phyloP scores from a whole-genome alignment of 2,329 filamentous ascomycete species.

The Amphichorda felina region DNA sequence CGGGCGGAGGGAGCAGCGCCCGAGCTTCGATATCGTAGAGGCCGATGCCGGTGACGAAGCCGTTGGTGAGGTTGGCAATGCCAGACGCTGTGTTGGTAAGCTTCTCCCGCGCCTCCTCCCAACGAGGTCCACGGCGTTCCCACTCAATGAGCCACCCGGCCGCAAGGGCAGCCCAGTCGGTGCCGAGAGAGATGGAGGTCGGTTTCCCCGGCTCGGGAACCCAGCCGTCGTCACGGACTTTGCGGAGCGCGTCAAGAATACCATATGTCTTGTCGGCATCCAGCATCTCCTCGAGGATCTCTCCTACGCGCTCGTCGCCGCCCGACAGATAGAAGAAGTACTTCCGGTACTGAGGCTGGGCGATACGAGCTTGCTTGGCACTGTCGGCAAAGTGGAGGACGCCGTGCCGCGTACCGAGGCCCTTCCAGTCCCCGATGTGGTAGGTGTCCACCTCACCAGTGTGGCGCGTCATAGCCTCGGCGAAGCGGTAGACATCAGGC shows the following conservation, averaged over 20 bases:
- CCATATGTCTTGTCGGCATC: slow-evolving; percentile 39
- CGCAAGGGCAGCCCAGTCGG: slow-evolving; percentile 46
- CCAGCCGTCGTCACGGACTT: slow-evolving; percentile 42
- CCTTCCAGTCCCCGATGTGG: slow-evolving; percentile 43
- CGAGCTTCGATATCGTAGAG: slow-evolving; percentile 38
- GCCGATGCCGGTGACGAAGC: slow-evolving; percentile 44
- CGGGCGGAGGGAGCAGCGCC: slow-evolving; percentile 36
- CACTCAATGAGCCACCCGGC: slow-evolving; percentile 47
- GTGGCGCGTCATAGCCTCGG: slow-evolving; percentile 44
- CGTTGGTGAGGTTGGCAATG: slow-evolving; percentile 42
- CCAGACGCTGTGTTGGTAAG: slow-evolving; percentile 34
- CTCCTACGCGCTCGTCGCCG: slow-evolving; percentile 43
- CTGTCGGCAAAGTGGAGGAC: slow-evolving; percentile 51
- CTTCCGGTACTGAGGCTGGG: slow-evolving; percentile 40
- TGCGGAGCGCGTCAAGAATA: slow-evolving; percentile 42
- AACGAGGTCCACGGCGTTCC: slow-evolving; percentile 41
- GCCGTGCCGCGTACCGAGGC: slow-evolving; percentile 49
- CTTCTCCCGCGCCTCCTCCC: slow-evolving; percentile 38
- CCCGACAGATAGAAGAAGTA: slow-evolving; percentile 44
- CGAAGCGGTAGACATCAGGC: slow-evolving; percentile 43
- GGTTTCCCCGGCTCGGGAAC: slow-evolving; percentile 26
- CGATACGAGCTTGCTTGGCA: slow-evolving; percentile 48
- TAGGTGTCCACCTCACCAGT: slow-evolving; percentile 51
- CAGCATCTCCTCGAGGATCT: slow-evolving; percentile 31
- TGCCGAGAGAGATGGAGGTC: slow-evolving; percentile 40